Evolutionary conservation across 2,329 filamentous ascomycete genomes (phyloP), one percentile per base, ranked within the genome.

Genomic region (Xylariomycetidae sp.): DNA sequence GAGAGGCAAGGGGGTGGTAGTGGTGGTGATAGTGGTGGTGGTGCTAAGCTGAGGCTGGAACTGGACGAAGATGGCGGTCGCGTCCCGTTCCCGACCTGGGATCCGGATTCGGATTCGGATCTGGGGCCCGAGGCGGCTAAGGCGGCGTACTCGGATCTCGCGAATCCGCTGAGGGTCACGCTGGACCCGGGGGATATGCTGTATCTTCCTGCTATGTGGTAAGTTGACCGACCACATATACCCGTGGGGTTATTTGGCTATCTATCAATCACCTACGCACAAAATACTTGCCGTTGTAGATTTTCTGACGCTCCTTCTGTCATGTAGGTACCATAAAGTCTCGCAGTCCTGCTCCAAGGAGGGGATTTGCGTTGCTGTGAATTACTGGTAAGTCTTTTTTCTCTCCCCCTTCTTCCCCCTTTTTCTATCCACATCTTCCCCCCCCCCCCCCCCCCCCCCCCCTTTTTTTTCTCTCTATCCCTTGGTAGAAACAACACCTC

Each of bases 131-230:
- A 78, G 0, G 54, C 53, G 1, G 38, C 52, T 11, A 63, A 69
- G 28, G 44, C 68, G 0, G 84, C 82, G 1, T 84, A 82, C 47
- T 85, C 82, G 2, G 49, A 59, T 22, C 62, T 80, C 9, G 77
- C 76, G 0, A 61, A 62, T 30, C 80, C 83, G 6, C 48, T 88
- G 41, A 65, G 72, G n/a, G 77, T 89, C 1, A 84, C 80, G 1
- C 59, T 92, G 3, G 58, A 80, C 1, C 72, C 79, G 8, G 85
- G 85, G 0, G 86, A 92, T 53, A 86, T 92, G 79, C 58, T 92
- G 12, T 92, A 92, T 59, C 63, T 92, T 18, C 86, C 86, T 6
- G 80, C 83, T 5, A 74, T 89, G 69, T 92, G 86, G 86, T 85
- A 42, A 56, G 69, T 54, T 26, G 16, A 15, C 10, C n/a, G 20